Base-by-base conservation (phyloP, 345 rosid genomes). In the Aegle marmelos region DNA sequence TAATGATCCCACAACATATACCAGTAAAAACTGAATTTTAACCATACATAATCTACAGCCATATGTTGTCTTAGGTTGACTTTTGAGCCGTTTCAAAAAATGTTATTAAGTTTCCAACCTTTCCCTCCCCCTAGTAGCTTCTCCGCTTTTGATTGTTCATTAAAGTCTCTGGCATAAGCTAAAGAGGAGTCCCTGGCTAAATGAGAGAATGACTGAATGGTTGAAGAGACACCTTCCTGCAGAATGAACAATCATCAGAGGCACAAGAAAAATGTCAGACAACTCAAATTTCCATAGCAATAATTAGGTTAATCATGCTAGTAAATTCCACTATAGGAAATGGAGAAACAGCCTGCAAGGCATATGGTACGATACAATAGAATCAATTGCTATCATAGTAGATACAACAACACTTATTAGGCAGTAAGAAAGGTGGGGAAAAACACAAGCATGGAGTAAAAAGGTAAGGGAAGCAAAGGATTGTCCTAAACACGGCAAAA, bases 101-200 rank as follows among this genome's bases (percentile, higher is more conserved):
- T 19, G 72, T 24, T 28, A 79, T 30, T 62, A 70, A 57, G 72
- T 68, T 30, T 78, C 88, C 71, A 79, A 93, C 99, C 98, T 93
- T 88, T 90, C 75, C 99, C 98, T 50, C 91, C 58, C 10, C 98
- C 99, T 19, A 93, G 88, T 81, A 95, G 80, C 90, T 85, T 91
- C 64, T 93, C 91, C 72, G 82, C 95, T 79, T 90, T 93, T 63
- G 98, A 93, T 59, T 72, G 86, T 72, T 72, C 88, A 54, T 79
- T 56, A 9, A 73, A 76, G 77, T 87, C 83, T 56, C 76, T 67
- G 65, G 62, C 80, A 72, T 76, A 84, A 39, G 39, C 39, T 57
- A 79, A 66, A 79, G 84, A 48, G 41, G 86, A 73, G 67, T 82
- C 88, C 81, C 85, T 82, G 76, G 85, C 86, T 79, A 90, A 85